Percentiles rank a stretch among this genome's conserved stretches.
Evolutionary conservation across 305 asterid species (phyloP).

Genomic region (Striga hermonthica): DNA sequence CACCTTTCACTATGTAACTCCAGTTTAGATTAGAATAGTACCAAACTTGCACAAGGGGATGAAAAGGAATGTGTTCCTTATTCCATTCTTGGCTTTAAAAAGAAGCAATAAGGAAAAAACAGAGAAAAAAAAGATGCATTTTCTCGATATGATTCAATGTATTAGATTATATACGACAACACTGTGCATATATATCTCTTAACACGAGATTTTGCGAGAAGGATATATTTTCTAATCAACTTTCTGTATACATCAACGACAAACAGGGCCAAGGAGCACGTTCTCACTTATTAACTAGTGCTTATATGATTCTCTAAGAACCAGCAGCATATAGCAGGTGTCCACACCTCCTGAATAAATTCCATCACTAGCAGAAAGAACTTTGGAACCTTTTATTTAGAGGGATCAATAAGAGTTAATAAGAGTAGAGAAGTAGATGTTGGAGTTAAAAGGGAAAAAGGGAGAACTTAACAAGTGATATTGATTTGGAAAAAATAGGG

Average conservation of each 20-base stretch:
- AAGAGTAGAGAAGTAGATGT: constrained; percentile 13
- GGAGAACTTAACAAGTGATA: constrained; percentile 5
- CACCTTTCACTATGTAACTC: constrained; percentile 41
- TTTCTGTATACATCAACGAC: constrained; percentile 13
- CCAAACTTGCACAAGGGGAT: constrained; percentile 66
- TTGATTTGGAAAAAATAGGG: constrained; percentile 10
- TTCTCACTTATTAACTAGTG: not conserved
- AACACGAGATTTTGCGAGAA: constrained; percentile 22
- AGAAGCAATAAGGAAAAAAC: constrained; percentile 45
- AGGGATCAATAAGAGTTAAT: constrained; percentile 9
- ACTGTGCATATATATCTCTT: constrained; percentile 2
- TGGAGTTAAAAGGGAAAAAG: not conserved
- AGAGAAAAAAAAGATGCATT: constrained; percentile 27
- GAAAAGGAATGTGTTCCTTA: constrained; percentile 56
- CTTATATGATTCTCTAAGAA: constrained; percentile 19
- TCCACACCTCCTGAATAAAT: constrained; percentile 25
- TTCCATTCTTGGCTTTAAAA: constrained; percentile 64
- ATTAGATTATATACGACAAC: constrained; percentile 22
- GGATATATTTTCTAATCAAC: constrained; percentile 30
- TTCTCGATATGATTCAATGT: constrained; percentile 30
- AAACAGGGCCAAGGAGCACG: constrained; percentile 29
- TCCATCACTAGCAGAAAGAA: constrained; percentile 30
- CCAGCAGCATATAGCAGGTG: constrained; percentile 25
- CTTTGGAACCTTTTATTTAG: constrained; percentile 28
- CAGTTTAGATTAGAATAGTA: constrained; percentile 56